Percentiles rank a stretch among this genome's conserved stretches.
Evolutionary conservation across 768 basidiomycete species (phyloP).

Genomic region (Boletus reticulatus): DNA sequence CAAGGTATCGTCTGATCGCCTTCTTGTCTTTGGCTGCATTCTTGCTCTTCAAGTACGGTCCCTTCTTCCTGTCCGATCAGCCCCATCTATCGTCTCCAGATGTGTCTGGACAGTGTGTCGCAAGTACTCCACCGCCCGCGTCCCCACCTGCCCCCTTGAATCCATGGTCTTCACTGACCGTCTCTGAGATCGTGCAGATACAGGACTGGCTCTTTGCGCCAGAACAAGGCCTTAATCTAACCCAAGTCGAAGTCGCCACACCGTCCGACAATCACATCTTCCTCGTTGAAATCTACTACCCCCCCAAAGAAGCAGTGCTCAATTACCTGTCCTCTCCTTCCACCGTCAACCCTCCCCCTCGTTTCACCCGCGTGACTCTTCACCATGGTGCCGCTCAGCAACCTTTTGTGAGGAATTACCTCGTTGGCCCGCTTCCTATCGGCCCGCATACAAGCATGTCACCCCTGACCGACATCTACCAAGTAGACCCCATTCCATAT

Average conservation of each 20-base stretch:
- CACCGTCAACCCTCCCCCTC: slow-evolving; percentile 28
- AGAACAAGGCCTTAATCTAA: slow-evolving; percentile 48
- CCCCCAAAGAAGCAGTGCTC: slow-evolving; percentile 47
- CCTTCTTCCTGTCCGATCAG: slow-evolving; percentile 1
- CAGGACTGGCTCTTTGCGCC: slow-evolving; percentile 45
- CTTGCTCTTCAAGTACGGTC: slow-evolving; percentile 6
- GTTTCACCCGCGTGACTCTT: slow-evolving; percentile 49
- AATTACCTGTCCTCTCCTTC: slow-evolving; percentile 41
- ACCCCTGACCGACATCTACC: slow-evolving; percentile 50
- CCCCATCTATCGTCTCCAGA: neutral
- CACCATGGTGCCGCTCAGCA: slow-evolving; percentile 43
- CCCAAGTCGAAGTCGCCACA: slow-evolving; percentile 28
- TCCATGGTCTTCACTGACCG: slow-evolving; percentile 50
- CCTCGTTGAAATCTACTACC: slow-evolving; percentile 48
- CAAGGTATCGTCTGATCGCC: slow-evolving; percentile 14
- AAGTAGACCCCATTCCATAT: slow-evolving; percentile 50
- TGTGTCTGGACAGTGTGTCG: slow-evolving; percentile 33
- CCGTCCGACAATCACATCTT: slow-evolving; percentile 50
- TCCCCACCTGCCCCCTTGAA: slow-evolving; percentile 44
- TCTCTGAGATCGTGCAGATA: slow-evolving; percentile 43
- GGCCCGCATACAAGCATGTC: slow-evolving; percentile 37
- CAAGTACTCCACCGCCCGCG: slow-evolving; percentile 32
- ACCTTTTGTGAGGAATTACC: slow-evolving; percentile 51
- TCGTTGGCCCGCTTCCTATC: slow-evolving; percentile 58
- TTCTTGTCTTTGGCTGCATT: slow-evolving; percentile 12